A percentile compares a stretch with the other conserved stretches of the same genome.
These are phyloP conservation scores for Zygosaccharomyces bisporus DNA, from an alignment of 805 yeast species.

Conservation along the genomic window DNA sequence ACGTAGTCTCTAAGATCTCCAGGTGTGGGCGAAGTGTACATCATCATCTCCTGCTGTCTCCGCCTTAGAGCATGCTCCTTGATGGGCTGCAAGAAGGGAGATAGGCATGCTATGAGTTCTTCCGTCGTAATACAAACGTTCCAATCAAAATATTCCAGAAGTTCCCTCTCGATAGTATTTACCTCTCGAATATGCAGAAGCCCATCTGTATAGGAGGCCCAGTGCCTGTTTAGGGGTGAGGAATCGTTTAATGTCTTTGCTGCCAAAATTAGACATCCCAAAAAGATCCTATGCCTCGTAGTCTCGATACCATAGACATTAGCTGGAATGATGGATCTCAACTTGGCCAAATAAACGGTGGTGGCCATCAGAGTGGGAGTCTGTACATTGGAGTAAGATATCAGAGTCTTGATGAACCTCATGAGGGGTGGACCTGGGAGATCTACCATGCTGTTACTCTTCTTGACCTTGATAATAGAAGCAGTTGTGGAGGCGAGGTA, in stretches of 20 bases:
- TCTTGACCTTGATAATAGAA: constrained; percentile 28
- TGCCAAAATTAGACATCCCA: constrained; percentile 85
- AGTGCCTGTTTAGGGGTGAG: constrained; percentile 91
- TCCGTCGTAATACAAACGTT: constrained; percentile 64
- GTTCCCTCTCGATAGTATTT: constrained; percentile 86
- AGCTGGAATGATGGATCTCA: constrained; percentile 74
- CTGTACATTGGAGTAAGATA: constrained; percentile 83
- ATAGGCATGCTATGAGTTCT: constrained; percentile 65
- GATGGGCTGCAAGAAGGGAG: constrained; percentile 74
- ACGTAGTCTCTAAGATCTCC: constrained; percentile 17
- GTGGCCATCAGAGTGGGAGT: constrained; percentile 94
- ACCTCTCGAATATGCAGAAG: constrained; percentile 72
- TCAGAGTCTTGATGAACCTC: constrained; percentile 66
- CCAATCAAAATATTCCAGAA: constrained; percentile 82
- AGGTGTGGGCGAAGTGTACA: constrained; percentile 25
- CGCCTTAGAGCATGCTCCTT: constrained; percentile 39
- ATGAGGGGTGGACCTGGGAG: constrained; percentile 44
- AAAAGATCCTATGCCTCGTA: constrained; percentile 86
- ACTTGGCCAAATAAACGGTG: constrained; percentile 72
- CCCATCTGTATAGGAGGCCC: constrained; percentile 92
- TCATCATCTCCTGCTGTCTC: constrained; percentile 28
- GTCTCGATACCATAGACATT: constrained; percentile 90
- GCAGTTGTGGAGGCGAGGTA: constrained; percentile 29
- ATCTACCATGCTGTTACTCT: constrained; percentile 17
- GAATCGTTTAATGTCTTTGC: constrained; percentile 92